Percentiles rank a stretch among this genome's conserved stretches.
Evolutionary conservation across 1,139 yeast genomes (phyloP).

Genomic region (Blastobotrys arbuscula): DNA sequence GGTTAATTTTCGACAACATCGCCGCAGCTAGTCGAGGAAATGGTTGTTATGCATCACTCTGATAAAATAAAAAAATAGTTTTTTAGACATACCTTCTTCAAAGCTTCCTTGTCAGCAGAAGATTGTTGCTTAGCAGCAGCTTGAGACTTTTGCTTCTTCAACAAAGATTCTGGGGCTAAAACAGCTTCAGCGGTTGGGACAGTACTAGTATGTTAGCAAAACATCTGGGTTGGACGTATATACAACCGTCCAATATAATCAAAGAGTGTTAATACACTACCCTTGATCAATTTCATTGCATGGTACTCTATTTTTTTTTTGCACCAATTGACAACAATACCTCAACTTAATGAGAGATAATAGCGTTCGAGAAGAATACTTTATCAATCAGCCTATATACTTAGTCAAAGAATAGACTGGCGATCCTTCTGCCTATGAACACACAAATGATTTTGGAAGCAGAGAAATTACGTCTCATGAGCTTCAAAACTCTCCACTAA

Average conservation of each 20-base stretch:
- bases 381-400: slow-evolving; percentile 3
- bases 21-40: slow-evolving; percentile 38
- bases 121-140: slow-evolving; percentile 65
- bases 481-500: slow-evolving; percentile 21
- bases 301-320: too few species aligned
- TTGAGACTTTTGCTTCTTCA: slow-evolving; percentile 84
- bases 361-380: slow-evolving; percentile 15
- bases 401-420: not conserved
- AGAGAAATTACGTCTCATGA: slow-evolving; percentile 7
- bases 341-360: slow-evolving; percentile 15
- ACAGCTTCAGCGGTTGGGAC: slow-evolving; percentile 25
- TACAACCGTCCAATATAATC: not conserved
- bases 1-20: slow-evolving; percentile 94
- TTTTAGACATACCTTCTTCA: slow-evolving; percentile 47
- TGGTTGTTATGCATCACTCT: slow-evolving; percentile 17
- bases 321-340: slow-evolving; percentile 10
- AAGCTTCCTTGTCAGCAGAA: slow-evolving; percentile 63
- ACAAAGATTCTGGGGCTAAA: slow-evolving; percentile 82
- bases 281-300: slow-evolving; percentile 19
- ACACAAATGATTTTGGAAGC: slow-evolving; percentile 14
- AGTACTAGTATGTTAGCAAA: slow-evolving; percentile 17
- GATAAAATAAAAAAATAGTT: not conserved
- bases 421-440: slow-evolving; percentile 10
- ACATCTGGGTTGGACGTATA: not conserved
- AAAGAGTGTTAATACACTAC: slow-evolving; percentile 12